Percentiles rank a stretch among this genome's conserved stretches.
Evolutionary conservation across 1,284 basidiomycete species (phyloP).

Genomic region (Caloboletus firmus): DNA sequence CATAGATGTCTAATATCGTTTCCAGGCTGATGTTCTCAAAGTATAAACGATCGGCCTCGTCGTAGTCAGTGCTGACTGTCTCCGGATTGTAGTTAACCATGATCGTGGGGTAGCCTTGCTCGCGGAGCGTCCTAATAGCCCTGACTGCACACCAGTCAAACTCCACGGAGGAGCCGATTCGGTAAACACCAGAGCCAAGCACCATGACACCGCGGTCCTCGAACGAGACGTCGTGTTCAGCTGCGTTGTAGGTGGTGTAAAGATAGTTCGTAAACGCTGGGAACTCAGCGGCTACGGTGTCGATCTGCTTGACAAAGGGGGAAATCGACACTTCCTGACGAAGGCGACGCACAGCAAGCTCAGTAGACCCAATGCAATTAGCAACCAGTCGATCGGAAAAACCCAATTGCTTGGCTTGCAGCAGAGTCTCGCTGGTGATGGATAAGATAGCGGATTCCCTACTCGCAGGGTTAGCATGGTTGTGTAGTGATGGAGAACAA

Average conservation of each 20-base stretch:
- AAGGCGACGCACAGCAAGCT: slow-evolving; percentile 83
- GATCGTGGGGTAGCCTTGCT: slow-evolving; percentile 92
- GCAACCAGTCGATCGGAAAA: slow-evolving; percentile 95
- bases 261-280: slow-evolving; percentile 99
- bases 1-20: slow-evolving; percentile 97
- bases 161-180: slow-evolving; percentile 98
- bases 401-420: slow-evolving; percentile 90
- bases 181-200: slow-evolving; percentile 96
- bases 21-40: slow-evolving; percentile 99
- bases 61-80: slow-evolving; percentile 98
- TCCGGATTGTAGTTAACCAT: slow-evolving; percentile 99
- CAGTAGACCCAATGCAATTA: slow-evolving; percentile 77
- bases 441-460: slow-evolving; percentile 71
- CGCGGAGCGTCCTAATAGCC: slow-evolving; percentile 92
- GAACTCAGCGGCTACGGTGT: slow-evolving; percentile 98
- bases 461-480: slow-evolving; percentile 6
- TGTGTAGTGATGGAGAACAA: not conserved
- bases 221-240: slow-evolving; percentile 89
- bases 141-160: slow-evolving; percentile 99
- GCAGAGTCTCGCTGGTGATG: slow-evolving; percentile 67
- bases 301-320: slow-evolving; percentile 98
- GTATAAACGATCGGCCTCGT: slow-evolving; percentile 97
- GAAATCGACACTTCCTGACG: slow-evolving; percentile 83
- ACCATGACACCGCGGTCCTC: slow-evolving; percentile 95
- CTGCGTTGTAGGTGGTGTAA: slow-evolving; percentile 96